phyloP scores from a whole-genome alignment of 1,284 basidiomycete genomes.

The Coriolopsis trogii region DNA sequence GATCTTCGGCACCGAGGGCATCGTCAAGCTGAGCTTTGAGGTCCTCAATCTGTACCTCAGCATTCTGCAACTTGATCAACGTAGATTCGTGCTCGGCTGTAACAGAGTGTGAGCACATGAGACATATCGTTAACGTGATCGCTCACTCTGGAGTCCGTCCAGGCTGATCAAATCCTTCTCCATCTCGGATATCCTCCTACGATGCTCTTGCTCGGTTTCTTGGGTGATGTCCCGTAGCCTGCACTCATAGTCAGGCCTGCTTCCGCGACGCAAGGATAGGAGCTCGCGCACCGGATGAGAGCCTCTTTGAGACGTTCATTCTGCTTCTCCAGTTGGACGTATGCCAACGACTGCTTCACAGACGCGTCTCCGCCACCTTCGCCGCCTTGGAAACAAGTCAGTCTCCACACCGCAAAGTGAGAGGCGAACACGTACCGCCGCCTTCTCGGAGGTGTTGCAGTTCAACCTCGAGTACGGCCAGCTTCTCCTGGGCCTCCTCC shows the following conservation, averaged over 20 bases:
- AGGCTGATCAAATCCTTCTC: constrained; percentile 81
- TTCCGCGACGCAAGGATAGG: no score
- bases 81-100: constrained; percentile 81
- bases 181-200: constrained; percentile 82
- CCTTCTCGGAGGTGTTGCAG: constrained; percentile 74
- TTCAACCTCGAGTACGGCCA: constrained; percentile 87
- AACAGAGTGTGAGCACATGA: not conserved
- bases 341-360: constrained; percentile 73
- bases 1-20: constrained; percentile 93
- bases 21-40: constrained; percentile 95
- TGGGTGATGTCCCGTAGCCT: constrained; percentile 88
- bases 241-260: no score
- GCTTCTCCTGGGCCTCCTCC: constrained; percentile 75
- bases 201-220: constrained; percentile 87
- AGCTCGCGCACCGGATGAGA: constrained; percentile 78
- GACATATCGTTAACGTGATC: not conserved
- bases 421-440: constrained; percentile 37
- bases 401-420: not conserved
- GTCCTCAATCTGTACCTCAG: constrained; percentile 91
- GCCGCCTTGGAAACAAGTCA: constrained; percentile 23
- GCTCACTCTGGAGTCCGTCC: constrained; percentile 72
- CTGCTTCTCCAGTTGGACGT: constrained; percentile 94
- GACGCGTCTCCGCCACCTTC: constrained; percentile 47
- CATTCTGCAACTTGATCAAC: constrained; percentile 79
- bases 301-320: constrained; percentile 96